Evolutionary conservation across 2,329 filamentous ascomycete species (phyloP).

Genomic region (Chrysoporthe cubensis): DNA sequence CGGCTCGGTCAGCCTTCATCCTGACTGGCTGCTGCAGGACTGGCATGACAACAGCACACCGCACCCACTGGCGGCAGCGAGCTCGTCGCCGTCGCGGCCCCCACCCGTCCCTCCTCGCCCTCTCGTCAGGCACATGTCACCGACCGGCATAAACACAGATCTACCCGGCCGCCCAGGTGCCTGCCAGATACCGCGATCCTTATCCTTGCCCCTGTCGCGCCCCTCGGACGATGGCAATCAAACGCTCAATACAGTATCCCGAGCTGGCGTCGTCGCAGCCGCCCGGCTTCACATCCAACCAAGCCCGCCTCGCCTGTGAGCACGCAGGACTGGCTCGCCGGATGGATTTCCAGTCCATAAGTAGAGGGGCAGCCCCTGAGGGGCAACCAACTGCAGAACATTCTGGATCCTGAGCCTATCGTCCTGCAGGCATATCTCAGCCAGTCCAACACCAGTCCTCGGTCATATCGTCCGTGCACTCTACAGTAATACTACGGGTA

Average conservation of each 20-base stretch:
- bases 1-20: conserved; percentile 1
- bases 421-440: neutral
- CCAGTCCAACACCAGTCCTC: neutral
- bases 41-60: neutral
- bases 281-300: neutral
- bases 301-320: neutral
- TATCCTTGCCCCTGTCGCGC: conserved; percentile 15
- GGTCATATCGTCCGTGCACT: neutral
- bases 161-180: neutral
- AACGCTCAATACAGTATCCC: conserved; percentile 26
- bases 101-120: conserved; percentile 3
- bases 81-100: neutral
- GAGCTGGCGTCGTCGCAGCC: neutral
- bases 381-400: neutral
- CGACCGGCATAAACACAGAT: conserved; percentile 16
- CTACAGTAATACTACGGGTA: neutral
- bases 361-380: neutral
- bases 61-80: no score
- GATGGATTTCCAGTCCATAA: neutral
- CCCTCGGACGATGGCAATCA: conserved; percentile 15
- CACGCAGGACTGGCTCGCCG: neutral
- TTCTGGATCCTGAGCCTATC: neutral
- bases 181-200: conserved; percentile 2
- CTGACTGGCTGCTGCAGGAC: neutral
- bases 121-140: conserved; percentile 9